Conservation (phyloP, 2,329 filamentous ascomycete genomes). For the Sclerotinia subarctica region DNA sequence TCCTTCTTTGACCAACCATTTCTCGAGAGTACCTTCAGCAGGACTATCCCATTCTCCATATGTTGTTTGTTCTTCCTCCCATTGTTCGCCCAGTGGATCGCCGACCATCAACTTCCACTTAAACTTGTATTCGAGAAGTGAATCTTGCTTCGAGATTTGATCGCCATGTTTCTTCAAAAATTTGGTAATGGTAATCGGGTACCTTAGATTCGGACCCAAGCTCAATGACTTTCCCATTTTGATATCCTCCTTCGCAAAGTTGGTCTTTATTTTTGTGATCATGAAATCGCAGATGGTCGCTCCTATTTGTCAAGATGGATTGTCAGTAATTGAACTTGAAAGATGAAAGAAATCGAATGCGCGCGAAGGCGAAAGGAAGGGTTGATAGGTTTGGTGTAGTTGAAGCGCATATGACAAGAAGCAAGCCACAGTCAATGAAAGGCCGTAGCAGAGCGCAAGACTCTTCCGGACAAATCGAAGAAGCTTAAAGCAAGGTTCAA, state of each 20-base stretch:
- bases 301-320: slow-evolving; percentile 21
- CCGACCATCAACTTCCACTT: slow-evolving; percentile 73
- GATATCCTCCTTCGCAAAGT: slow-evolving; percentile 33
- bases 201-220: slow-evolving; percentile 67
- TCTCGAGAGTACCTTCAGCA: slow-evolving; percentile 71
- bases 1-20: slow-evolving; percentile 72
- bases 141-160: slow-evolving; percentile 69
- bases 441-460: slow-evolving; percentile 1
- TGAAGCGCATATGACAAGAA: neutral
- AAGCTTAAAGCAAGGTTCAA: slow-evolving; percentile 27
- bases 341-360: neutral
- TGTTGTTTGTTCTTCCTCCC: slow-evolving; percentile 67
- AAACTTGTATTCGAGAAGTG: slow-evolving; percentile 84
- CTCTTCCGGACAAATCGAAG: slow-evolving; percentile 14
- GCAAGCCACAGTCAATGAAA: neutral
- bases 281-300: slow-evolving; percentile 30
- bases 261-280: slow-evolving; percentile 32
- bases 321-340: slow-evolving; percentile 25
- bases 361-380: neutral
- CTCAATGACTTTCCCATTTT: slow-evolving; percentile 49
- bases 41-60: slow-evolving; percentile 77
- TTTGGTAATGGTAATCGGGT: slow-evolving; percentile 89
- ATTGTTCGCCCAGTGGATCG: slow-evolving; percentile 60
- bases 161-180: slow-evolving; percentile 76
- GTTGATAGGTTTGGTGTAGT: neutral